Evolutionary conservation across 805 yeast genomes (phyloP).

Genomic region (Candida nemodendra): DNA sequence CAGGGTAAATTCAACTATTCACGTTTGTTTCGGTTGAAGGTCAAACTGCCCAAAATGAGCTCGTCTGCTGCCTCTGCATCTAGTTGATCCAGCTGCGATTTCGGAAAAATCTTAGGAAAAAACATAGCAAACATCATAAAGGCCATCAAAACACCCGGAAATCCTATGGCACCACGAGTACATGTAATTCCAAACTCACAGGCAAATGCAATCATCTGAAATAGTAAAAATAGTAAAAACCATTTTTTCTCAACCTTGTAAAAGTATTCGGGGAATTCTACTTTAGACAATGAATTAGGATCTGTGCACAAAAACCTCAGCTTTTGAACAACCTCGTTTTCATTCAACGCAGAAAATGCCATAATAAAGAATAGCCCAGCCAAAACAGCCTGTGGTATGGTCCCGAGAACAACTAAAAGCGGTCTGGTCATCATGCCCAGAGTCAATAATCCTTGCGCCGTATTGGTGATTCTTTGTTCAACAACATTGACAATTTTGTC

Average conservation of each 20-base stretch:
- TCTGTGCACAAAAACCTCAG: conserved; percentile 66
- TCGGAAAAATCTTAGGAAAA: conserved; percentile 63
- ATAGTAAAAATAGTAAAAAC: conserved; percentile 52
- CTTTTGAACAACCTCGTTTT: conserved; percentile 61
- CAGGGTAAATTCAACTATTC: neutral
- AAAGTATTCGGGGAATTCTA: conserved; percentile 20
- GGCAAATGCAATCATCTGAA: conserved; percentile 67
- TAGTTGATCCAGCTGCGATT: conserved; percentile 55
- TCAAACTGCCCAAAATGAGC: conserved; percentile 30
- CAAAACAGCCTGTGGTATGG: conserved; percentile 88
- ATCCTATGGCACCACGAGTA: conserved; percentile 90
- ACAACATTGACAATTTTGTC: conserved; percentile 55
- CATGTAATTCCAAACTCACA: conserved; percentile 84
- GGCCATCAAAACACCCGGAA: conserved; percentile 79
- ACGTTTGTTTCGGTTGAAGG: conserved; percentile 11
- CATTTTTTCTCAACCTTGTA: conserved; percentile 39
- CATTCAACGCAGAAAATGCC: conserved; percentile 80
- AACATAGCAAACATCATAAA: conserved; percentile 63
- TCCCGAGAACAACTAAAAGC: conserved; percentile 70
- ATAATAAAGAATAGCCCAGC: conserved; percentile 91
- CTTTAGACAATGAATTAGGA: conserved; percentile 30
- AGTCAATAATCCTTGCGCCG: conserved; percentile 79
- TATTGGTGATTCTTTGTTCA: conserved; percentile 86
- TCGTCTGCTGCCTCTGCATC: conserved; percentile 48
- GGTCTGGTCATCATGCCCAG: conserved; percentile 91